Percentiles rank a stretch among this genome's conserved stretches.
These are phyloP conservation scores for Abrus precatorius DNA, from an alignment of 306 rosid species.

Conservation along the genomic window DNA sequence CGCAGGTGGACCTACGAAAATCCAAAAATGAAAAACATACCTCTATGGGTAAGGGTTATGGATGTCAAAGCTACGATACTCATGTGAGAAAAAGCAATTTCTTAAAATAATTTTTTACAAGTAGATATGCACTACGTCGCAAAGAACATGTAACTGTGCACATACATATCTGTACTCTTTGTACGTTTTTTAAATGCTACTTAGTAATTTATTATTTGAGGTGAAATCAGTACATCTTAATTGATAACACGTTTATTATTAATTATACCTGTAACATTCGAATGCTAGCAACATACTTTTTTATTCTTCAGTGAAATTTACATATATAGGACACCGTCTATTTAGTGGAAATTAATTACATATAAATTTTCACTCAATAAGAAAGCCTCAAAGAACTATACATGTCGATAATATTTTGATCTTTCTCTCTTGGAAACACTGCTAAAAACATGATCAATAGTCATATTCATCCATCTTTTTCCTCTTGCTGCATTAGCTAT, in stretches of 20 bases:
- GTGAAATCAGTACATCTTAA: background rate
- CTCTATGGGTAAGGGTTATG: conserved; percentile 26
- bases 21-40: background rate
- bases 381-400: background rate
- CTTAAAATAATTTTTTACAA: background rate
- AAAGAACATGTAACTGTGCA: conserved; percentile 1
- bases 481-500: background rate
- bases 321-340: background rate
- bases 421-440: background rate
- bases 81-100: conserved; percentile 27
- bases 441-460: no score
- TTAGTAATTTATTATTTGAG: background rate
- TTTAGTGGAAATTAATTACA: background rate
- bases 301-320: no score
- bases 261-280: background rate
- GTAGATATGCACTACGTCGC: conserved; percentile 2
- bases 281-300: background rate
- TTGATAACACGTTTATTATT: background rate
- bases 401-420: no score
- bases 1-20: conserved; percentile 55
- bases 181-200: conserved; percentile 30
- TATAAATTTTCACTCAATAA: background rate
- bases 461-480: no score
- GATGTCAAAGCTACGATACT: conserved; percentile 5
- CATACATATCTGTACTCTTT: conserved; percentile 36